Evolutionary conservation across 2,329 filamentous ascomycete species (phyloP).

Genomic region (Achaetomium macrosporum): DNA sequence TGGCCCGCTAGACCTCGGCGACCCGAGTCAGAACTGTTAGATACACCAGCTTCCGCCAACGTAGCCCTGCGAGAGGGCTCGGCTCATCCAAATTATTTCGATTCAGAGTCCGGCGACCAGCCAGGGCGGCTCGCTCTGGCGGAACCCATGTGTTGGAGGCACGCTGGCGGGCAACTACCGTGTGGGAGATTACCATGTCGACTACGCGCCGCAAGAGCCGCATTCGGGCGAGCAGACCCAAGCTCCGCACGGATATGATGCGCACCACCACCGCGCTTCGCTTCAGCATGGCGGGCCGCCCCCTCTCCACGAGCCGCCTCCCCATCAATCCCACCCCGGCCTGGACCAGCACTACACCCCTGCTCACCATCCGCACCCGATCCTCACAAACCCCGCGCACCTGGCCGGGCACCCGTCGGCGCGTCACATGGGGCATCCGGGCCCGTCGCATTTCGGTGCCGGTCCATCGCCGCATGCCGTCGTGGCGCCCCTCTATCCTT

Average conservation of each 20-base stretch:
- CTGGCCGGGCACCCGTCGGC: conserved; percentile 45
- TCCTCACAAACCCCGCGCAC: conserved; percentile 51
- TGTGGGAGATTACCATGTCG: conserved; percentile 68
- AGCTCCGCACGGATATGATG: conserved; percentile 58
- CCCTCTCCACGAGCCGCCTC: conserved; percentile 41
- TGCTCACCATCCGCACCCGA: conserved; percentile 46
- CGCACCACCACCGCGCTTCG: conserved; percentile 42
- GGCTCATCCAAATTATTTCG: conserved; percentile 50
- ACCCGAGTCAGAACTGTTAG: conserved; percentile 11
- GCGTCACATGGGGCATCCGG: conserved; percentile 46
- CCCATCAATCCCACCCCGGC: conserved; percentile 38
- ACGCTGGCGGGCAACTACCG: conserved; percentile 71
- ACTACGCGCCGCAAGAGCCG: conserved; percentile 63
- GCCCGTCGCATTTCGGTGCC: conserved; percentile 47
- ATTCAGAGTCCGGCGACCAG: conserved; percentile 61
- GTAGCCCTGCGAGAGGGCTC: conserved; percentile 49
- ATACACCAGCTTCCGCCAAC: conserved; percentile 27
- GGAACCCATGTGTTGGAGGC: conserved; percentile 66
- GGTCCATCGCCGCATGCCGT: conserved; percentile 41
- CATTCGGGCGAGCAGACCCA: conserved; percentile 61
- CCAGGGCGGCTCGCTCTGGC: conserved; percentile 72
- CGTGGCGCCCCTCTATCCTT: conserved; percentile 47
- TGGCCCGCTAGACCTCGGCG: conserved; percentile 26
- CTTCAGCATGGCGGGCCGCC: conserved; percentile 44
- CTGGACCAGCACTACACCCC: conserved; percentile 42